Evolutionary conservation across 352 stramenopile species (phyloP).

Genomic region (Phytophthora uliginosa): DNA sequence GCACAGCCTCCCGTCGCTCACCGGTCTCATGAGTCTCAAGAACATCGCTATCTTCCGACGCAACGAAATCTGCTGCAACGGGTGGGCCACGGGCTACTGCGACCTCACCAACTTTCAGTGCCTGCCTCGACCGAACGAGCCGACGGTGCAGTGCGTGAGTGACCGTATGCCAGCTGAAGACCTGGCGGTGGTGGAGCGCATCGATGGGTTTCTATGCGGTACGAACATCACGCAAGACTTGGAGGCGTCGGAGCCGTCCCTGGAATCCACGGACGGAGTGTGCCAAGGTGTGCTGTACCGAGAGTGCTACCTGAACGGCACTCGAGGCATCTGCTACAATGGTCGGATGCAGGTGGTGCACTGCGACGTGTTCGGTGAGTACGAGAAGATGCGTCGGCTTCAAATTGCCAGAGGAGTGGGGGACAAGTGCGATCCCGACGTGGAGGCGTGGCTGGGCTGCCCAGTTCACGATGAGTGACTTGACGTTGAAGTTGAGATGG

Average conservation of each 20-base stretch:
- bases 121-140: constrained; percentile 26
- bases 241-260: constrained; percentile 27
- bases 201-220: constrained; percentile 33
- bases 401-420: constrained; percentile 41
- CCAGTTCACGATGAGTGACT: neutral
- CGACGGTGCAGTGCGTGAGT: constrained; percentile 27
- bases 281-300: constrained; percentile 45
- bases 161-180: constrained; percentile 36
- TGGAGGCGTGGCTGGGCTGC: constrained; percentile 51
- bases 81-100: constrained; percentile 38
- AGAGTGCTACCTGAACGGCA: constrained; percentile 31
- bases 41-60: constrained; percentile 45
- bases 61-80: constrained; percentile 55
- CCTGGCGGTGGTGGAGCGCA: constrained; percentile 16
- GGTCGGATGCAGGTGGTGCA: constrained; percentile 54
- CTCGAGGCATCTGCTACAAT: constrained; percentile 53
- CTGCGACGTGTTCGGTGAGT: constrained; percentile 46
- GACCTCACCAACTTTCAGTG: constrained; percentile 47
- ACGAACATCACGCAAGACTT: constrained; percentile 43
- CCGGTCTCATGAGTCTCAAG: constrained; percentile 20
- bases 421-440: constrained; percentile 32
- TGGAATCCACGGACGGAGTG: constrained; percentile 35
- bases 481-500: constrained; percentile 19
- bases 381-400: constrained; percentile 44
- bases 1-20: constrained; percentile 31